A percentile compares a stretch with the other conserved stretches of the same genome.
These are phyloP conservation scores for Xylaria sp. DNA, from an alignment of 2,329 filamentous ascomycete genomes.

Conservation along the genomic window DNA sequence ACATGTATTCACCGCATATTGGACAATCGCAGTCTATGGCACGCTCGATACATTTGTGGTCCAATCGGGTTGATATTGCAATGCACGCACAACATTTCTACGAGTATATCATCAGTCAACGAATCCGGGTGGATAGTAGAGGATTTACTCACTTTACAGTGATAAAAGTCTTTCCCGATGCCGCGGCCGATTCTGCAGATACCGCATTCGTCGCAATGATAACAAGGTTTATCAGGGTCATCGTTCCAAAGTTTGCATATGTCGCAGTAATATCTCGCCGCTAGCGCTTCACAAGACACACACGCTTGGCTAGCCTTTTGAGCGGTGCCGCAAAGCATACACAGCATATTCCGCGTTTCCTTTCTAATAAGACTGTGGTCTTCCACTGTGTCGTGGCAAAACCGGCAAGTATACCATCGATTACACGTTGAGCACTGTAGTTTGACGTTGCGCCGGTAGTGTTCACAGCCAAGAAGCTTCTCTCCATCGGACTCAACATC, in stretches of 20 bases:
- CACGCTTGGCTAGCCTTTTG: constrained; percentile 86
- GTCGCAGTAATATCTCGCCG: constrained; percentile 91
- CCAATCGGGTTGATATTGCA: constrained; percentile 83
- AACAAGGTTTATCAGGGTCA: constrained; percentile 88
- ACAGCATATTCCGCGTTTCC: constrained; percentile 94
- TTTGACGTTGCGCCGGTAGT: constrained; percentile 97
- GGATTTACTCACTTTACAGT: constrained; percentile 80
- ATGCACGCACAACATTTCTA: constrained; percentile 94
- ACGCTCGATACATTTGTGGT: constrained; percentile 93
- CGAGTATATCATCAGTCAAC: constrained; percentile 19
- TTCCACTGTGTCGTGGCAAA: constrained; percentile 89
- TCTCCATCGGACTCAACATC: constrained; percentile 52
- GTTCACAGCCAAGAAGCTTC: constrained; percentile 79
- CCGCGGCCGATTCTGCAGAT: constrained; percentile 93
- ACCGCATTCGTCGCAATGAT: constrained; percentile 95
- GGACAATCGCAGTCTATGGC: constrained; percentile 96
- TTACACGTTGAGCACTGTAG: constrained; percentile 91
- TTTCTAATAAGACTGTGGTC: constrained; percentile 82
- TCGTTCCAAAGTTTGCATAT: constrained; percentile 99
- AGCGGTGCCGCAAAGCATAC: constrained; percentile 91
- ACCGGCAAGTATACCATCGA: constrained; percentile 93
- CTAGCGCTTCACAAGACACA: constrained; percentile 76
- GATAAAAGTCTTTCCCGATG: constrained; percentile 95
- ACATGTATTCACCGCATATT: constrained; percentile 96
- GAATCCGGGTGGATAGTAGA: no score